Conservation (phyloP, 495 filamentous ascomycete genomes). For the Daldinia loculata region DNA sequence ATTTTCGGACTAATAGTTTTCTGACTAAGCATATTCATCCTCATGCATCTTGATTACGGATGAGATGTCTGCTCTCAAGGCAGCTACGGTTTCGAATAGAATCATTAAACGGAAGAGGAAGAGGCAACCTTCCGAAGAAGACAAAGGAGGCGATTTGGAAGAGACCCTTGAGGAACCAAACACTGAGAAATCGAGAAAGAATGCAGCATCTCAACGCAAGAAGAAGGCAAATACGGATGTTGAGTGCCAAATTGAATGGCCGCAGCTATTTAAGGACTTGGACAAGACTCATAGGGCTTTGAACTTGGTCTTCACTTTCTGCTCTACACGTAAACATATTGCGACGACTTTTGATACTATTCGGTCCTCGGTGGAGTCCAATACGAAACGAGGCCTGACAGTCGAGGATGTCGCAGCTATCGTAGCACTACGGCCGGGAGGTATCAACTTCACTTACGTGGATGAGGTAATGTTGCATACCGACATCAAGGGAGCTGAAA, state of each 20-base stretch:
- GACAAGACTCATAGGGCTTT: constrained; percentile 82
- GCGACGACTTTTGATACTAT: constrained; percentile 91
- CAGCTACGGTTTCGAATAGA: constrained; percentile 63
- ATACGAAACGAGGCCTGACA: constrained; percentile 73
- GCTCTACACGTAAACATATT: constrained; percentile 88
- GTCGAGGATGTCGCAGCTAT: constrained; percentile 85
- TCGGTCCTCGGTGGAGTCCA: constrained; percentile 81
- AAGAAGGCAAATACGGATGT: constrained; percentile 36
- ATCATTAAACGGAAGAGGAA: constrained; percentile 62
- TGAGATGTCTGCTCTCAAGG: constrained; percentile 65
- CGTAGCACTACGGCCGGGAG: constrained; percentile 75
- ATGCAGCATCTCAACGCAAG: constrained; percentile 12
- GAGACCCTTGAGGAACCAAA: constrained; percentile 17
- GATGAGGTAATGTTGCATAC: constrained; percentile 82
- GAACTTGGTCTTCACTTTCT: constrained; percentile 94
- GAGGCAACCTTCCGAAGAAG: constrained; percentile 52
- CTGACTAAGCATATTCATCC: neutral
- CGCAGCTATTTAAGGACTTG: constrained; percentile 73
- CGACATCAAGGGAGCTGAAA: constrained; percentile 72
- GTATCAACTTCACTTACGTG: constrained; percentile 86
- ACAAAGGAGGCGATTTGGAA: constrained; percentile 11
- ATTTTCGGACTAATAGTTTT: neutral
- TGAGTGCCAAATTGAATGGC: constrained; percentile 65
- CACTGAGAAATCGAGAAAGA: constrained; percentile 36
- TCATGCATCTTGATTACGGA: constrained; percentile 44